A percentile compares a stretch with the other conserved stretches of the same genome.
These are phyloP conservation scores for Berberis vulgaris DNA, from an alignment of 164 flowering plant species.

Conservation along the genomic window DNA sequence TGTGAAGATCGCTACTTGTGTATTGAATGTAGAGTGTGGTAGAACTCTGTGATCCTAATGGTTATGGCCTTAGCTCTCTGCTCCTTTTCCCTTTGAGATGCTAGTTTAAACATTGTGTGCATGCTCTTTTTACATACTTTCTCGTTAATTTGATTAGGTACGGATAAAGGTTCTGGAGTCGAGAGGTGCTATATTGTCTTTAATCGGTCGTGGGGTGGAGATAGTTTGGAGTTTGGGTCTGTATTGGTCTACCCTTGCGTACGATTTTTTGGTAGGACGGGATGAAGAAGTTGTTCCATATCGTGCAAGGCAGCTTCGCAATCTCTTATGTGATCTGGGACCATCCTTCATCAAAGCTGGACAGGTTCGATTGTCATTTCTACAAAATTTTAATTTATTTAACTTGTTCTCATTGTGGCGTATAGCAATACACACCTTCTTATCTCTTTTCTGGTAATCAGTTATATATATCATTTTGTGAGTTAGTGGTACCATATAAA, in stretches of 20 bases:
- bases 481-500: no score
- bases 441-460: no score
- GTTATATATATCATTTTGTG: no score
- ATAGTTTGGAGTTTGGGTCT: conserved; percentile 92
- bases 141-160: conserved; percentile 38
- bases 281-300: conserved; percentile 92
- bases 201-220: conserved; percentile 77
- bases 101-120: not conserved
- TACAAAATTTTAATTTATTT: not conserved
- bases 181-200: conserved; percentile 62
- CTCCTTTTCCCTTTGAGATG: not conserved
- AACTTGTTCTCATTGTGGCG: not conserved
- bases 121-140: not conserved
- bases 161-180: conserved; percentile 84
- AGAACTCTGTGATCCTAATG: no score
- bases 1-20: no score
- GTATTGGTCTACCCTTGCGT: conserved; percentile 70
- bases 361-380: conserved; percentile 45
- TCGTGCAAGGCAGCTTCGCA: conserved; percentile 88
- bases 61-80: no score
- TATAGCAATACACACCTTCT: no score
- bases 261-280: conserved; percentile 78
- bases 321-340: conserved; percentile 81
- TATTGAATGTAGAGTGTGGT: no score
- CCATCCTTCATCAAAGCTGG: conserved; percentile 99